Evolutionary conservation across 2,329 filamentous ascomycete species (phyloP).

Genomic region (Fusarium oxysporum): DNA sequence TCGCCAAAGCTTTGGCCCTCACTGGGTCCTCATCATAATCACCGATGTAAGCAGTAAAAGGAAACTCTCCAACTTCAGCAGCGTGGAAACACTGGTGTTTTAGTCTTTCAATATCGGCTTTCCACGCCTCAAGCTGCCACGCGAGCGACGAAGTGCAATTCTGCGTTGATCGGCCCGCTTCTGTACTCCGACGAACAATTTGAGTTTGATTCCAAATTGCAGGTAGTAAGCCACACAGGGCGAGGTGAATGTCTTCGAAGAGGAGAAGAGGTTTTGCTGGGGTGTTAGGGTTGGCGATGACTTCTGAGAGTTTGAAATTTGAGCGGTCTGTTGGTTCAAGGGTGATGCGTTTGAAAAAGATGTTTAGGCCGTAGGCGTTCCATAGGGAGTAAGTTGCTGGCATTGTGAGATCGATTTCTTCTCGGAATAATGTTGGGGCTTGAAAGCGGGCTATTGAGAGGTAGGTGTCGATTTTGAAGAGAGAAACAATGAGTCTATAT

Average conservation of each 20-base stretch:
- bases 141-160: conserved; percentile 37
- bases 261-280: conserved; percentile 44
- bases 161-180: conserved; percentile 1
- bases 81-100: conserved; percentile 33
- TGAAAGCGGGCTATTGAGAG: conserved; percentile 49
- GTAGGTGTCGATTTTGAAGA: conserved; percentile 56
- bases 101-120: conserved; percentile 40
- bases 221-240: conserved; percentile 46
- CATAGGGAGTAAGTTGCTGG: conserved; percentile 51
- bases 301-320: conserved; percentile 47
- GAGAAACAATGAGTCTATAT: conserved; percentile 48
- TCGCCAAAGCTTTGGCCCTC: conserved; percentile 40
- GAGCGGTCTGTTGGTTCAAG: conserved; percentile 49
- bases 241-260: conserved; percentile 51
- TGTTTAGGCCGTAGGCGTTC: conserved; percentile 53
- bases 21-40: conserved; percentile 42
- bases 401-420: conserved; percentile 54
- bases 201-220: conserved; percentile 50
- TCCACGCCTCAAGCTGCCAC: conserved; percentile 45
- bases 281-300: conserved; percentile 45
- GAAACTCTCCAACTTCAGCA: conserved; percentile 25
- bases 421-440: conserved; percentile 47
- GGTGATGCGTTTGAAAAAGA: conserved; percentile 50
- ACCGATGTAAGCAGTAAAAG: conserved; percentile 46
- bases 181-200: conserved; percentile 38